Evolutionary conservation across 371 early-diverging fungal species (phyloP), one percentile per base, ranked within the genome.

Genomic region (Vittaforma corneae): DNA sequence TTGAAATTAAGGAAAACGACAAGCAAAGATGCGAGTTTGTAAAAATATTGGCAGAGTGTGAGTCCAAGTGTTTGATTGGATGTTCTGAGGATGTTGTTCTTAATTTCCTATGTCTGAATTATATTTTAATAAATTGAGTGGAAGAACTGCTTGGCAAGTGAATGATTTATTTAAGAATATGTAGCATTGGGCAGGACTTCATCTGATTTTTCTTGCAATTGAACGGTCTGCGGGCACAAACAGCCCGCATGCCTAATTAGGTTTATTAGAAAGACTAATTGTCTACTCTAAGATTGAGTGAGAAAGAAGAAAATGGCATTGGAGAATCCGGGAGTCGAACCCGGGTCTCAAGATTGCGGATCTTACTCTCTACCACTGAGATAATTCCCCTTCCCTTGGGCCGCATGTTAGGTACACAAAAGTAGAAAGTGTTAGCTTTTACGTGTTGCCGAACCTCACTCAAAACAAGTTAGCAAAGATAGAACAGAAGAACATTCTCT

Each of bases 31-130:
- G 44, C 0, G 47, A 67, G 50, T 58, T 74, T 53, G 26, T 26
- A n/a, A 1, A 58, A 11, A 11, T 50, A 9, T 52, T 72, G 24
- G 11, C 53, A 16, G 14, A 59, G 16, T 50, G 61, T 30, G 74
- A 74, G 46, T 47, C 38, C 9, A 65, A 62, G 22, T 28, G 62
- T 0, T 29, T 70, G 6, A n/a, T 29, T 1, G 74, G 74, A 14
- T 74, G 74, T 46, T 63, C 63, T 29, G 68, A 69, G 32, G 71
- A 70, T 30, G 40, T 70, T 34, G 44, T 70, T n/a, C 37, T 74
- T 28, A 56, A 62, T 35, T 47, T 62, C 35, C 30, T 74, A 33
- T 67, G 70, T 33, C 55, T 59, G 44, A 45, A 11, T 50, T 22
- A 40, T 40, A 40, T 40, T 40, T 40, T 40, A 40, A 55, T 9